Conservation (phyloP, 83 land plant species). For the Picea mariana region DNA sequence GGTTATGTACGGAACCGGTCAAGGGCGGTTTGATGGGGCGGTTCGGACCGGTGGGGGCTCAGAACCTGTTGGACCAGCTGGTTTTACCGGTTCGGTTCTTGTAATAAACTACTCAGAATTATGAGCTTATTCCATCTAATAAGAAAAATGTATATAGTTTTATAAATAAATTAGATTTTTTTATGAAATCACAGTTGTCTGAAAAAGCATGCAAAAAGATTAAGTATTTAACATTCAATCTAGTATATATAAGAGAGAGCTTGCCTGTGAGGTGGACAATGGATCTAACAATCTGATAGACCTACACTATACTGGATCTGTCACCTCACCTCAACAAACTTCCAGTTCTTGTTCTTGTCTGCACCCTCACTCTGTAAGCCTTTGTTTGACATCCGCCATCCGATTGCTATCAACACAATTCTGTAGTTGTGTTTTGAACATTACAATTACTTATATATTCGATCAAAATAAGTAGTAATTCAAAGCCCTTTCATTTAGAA, state of each 20-base stretch:
- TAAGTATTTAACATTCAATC: not conserved
- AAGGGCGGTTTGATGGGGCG: too few species aligned
- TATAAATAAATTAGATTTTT: too few species aligned
- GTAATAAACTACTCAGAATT: too few species aligned
- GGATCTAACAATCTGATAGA: constrained; percentile 32
- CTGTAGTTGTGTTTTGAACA: not conserved
- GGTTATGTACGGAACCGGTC: too few species aligned
- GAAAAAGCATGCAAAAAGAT: not conserved
- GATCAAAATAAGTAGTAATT: not conserved
- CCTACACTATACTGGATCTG: constrained; percentile 36
- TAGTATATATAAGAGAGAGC: not conserved
- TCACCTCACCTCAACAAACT: constrained; percentile 32
- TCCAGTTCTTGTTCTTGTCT: constrained; percentile 1
- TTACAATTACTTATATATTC: not conserved
- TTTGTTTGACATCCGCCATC: not conserved
- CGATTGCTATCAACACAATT: not conserved
- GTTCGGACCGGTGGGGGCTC: too few species aligned
- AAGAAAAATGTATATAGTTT: too few species aligned
- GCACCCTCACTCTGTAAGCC: not conserved
- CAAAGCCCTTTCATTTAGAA: too few species aligned
- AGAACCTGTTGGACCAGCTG: too few species aligned
- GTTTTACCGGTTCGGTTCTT: too few species aligned
- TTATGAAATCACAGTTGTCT: not conserved
- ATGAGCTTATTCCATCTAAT: too few species aligned
- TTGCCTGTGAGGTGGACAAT: not conserved